phyloP scores from a whole-genome alignment of 768 basidiomycete genomes.

The Tulasnella sp. region DNA sequence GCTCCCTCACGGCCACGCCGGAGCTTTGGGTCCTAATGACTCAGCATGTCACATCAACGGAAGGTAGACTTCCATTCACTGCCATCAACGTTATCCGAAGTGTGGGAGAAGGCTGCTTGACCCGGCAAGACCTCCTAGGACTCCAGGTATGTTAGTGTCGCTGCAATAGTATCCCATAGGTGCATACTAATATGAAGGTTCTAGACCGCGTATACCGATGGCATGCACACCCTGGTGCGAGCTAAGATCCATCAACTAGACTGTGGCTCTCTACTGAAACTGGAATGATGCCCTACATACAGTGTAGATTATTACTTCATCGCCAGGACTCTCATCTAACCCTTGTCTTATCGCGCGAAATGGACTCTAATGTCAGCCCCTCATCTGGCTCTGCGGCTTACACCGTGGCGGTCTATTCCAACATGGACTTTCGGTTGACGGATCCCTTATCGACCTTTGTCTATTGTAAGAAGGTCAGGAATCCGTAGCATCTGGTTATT shows the following conservation, averaged over 20 bases:
- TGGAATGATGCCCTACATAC: conserved; percentile 25
- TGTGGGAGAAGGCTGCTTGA: background rate
- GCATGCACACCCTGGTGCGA: conserved; percentile 37
- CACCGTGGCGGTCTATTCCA: conserved; percentile 52
- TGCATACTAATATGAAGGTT: no score
- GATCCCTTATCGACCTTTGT: conserved; percentile 19
- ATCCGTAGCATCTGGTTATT: no score
- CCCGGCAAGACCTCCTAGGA: background rate
- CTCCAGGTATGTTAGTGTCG: background rate
- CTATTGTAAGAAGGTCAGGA: conserved; percentile 24
- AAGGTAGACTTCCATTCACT: conserved; percentile 53
- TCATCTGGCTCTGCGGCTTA: conserved; percentile 36
- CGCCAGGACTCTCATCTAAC: conserved; percentile 29
- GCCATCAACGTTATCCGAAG: conserved; percentile 39
- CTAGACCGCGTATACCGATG: conserved; percentile 35
- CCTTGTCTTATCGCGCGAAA: conserved; percentile 61
- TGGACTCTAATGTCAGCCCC: conserved; percentile 37
- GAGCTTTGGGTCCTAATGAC: conserved; percentile 78
- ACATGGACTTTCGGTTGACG: conserved; percentile 26
- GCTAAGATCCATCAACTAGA: conserved; percentile 9
- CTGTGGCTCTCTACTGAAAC: background rate
- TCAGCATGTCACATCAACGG: conserved; percentile 59
- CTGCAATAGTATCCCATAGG: no score
- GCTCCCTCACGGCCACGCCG: background rate
- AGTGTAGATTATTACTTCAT: conserved; percentile 13